Base-by-base conservation (phyloP, 306 rosid species). In the Cyamopsis tetragonoloba region DNA sequence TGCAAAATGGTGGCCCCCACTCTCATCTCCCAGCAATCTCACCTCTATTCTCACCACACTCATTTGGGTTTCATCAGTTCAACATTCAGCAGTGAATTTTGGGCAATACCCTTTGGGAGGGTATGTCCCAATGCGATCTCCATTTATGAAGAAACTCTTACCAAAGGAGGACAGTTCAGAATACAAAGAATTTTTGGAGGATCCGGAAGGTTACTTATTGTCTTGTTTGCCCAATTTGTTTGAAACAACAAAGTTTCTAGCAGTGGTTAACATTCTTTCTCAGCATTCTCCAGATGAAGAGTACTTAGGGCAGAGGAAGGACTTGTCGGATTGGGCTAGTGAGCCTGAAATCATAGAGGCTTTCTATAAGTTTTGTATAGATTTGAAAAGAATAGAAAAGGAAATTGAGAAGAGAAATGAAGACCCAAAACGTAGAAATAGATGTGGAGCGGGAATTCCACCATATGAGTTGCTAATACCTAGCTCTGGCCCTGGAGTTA, bases 51-150 rank as follows among this genome's bases (percentile, higher is more conserved):
- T 77, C 63, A 77, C 77, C 44, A 71, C 77, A 19, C 17, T 77
- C 6, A 65, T 77, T 8, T 77, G 82, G 82, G 6, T 71, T 47
- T 64, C 14, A 26, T 71, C 82, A 51, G 77, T 20, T 2, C 77
- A 71, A 4, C 77, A 77, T 39, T 22, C 82, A 28, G 96, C 96
- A 2, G 24, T 77, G 20, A 77, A 77, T 28, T 77, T 77, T 65
- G 77, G 74, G 34, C 77, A 77, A n/a, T 77, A 77, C 43, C 82
- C 74, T 0, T 17, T 53, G 0, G 77, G 92, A 0, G 97, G 96
- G 3, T 91, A 84, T 61, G 87, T 91, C 19, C 97, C 97, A 0
- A 88, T 82, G 65, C 89, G 91, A 0, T 85, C 97, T 2, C 97
- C 97, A 18, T 63, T 81, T 3, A 82, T 86, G 91, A 57, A 79